Percentiles rank a stretch among this genome's conserved stretches.
phyloP scores from a whole-genome alignment of 257 asterid species.

The Craterostigma plantagineum region DNA sequence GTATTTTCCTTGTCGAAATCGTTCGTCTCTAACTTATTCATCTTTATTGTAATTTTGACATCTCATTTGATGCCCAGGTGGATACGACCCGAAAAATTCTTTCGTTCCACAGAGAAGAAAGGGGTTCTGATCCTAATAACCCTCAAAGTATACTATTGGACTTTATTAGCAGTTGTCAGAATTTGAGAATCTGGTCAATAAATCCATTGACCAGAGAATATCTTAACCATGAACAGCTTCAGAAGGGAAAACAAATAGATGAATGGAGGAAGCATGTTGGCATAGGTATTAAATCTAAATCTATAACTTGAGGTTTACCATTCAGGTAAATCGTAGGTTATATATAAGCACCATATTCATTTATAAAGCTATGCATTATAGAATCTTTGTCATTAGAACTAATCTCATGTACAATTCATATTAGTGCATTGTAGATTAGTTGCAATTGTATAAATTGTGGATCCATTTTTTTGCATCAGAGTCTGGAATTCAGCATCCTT shows the following conservation, averaged over 20 bases:
- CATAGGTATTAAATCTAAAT: slow-evolving; percentile 76
- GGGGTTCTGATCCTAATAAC: slow-evolving; percentile 70
- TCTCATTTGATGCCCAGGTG: slow-evolving; percentile 42
- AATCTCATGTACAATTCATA: too few species aligned
- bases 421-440: too few species aligned
- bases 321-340: too few species aligned
- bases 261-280: slow-evolving; percentile 98
- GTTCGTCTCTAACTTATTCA: too few species aligned
- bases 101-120: slow-evolving; percentile 85
- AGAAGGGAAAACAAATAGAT: slow-evolving; percentile 96
- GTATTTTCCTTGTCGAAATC: background rate
- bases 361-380: too few species aligned
- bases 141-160: slow-evolving; percentile 87
- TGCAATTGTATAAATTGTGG: too few species aligned
- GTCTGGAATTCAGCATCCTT: too few species aligned
- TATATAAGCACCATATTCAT: too few species aligned
- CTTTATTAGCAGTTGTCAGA: slow-evolving; percentile 96
- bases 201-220: slow-evolving; percentile 83
- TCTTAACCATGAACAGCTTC: slow-evolving; percentile 85
- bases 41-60: background rate
- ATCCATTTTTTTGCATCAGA: too few species aligned
- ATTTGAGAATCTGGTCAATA: slow-evolving; percentile 84
- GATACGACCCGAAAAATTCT: slow-evolving; percentile 87
- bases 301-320: background rate
- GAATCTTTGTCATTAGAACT: too few species aligned